Base-by-base conservation (phyloP, 2,329 filamentous ascomycete genomes). In the Ceratocystis harringtonii region DNA sequence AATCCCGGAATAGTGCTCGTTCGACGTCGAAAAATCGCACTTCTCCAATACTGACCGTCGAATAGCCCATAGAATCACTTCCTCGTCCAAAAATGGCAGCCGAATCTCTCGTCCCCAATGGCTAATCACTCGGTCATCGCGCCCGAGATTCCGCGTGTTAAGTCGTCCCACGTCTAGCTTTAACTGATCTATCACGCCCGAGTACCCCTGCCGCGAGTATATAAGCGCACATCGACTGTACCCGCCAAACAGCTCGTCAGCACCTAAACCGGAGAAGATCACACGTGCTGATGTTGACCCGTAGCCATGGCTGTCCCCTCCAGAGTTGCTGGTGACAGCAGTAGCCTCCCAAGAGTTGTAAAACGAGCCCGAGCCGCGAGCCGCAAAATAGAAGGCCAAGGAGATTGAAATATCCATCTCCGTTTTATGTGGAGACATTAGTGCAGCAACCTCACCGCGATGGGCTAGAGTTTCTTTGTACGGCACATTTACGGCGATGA, bases 381-480 rank as follows among this genome's bases (percentile, higher is more conserved):
- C 86, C 5, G 94, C 91, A 76, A 99, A 99, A 74, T 96, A 97
- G n/a, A 99, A 79, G 0, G 94, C 94, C 70, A 83, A 87, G 0
- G 89, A 88, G 70, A 99, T 99, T 2, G 94, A 99, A 0, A 99
- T 79, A 71, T 99, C 94, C 94, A 99, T 99, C 75, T 99, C 94
- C 0, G 94, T 99, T 70, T 96, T 92, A 75, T 99, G 94, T 0
- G 94, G 94, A 70, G 88, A 81, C 73, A 99, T 96, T 19, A 99
- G 78, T 1, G 83, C 80, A 45, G 92, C 81, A 22, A 99, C 82
- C 30, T 80, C 80, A 2, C 80, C 71, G 68, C 89, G 84, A 70
- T 95, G 88, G 1, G 80, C 78, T 55, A 85, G 72, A 0, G 86
- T 88, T 70, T 95, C 88, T 5, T 78, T 72, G 72, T 92, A 96